These are phyloP conservation scores for Sporodiniella umbellata DNA, from an alignment of 371 early-diverging fungal species.

Conservation along the genomic window DNA sequence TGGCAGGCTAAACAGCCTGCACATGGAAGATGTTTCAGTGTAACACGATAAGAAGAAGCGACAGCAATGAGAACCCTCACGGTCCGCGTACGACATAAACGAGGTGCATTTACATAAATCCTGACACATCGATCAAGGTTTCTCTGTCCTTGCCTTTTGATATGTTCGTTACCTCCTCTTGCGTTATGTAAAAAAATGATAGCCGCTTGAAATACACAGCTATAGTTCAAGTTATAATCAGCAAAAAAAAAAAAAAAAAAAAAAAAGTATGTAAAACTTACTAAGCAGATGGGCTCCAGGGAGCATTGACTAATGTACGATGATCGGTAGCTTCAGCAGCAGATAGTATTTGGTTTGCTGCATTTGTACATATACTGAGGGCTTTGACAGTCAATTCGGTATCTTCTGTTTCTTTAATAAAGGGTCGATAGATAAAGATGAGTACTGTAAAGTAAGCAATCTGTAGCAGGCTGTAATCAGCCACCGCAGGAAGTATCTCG, in stretches of 20 bases:
- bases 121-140: conserved; percentile 22
- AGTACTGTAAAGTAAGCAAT: conserved; percentile 7
- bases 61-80: not conserved
- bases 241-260: not conserved
- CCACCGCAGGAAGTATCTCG: conserved; percentile 9
- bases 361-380: conserved; percentile 26
- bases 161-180: conserved; percentile 23
- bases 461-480: conserved; percentile 5
- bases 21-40: not conserved
- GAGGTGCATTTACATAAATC: conserved; percentile 11
- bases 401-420: conserved; percentile 15
- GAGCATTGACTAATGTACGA: conserved; percentile 15
- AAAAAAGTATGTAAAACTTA: conserved; percentile 12
- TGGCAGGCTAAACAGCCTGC: too few relatives aligned
- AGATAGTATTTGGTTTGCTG: conserved; percentile 23
- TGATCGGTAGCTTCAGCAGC: conserved; percentile 14
- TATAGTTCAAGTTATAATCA: conserved; percentile 6
- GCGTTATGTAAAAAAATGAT: conserved; percentile 41
- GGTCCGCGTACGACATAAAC: conserved; percentile 9
- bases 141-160: conserved; percentile 19
- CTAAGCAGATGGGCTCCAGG: conserved; percentile 38
- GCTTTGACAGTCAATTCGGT: conserved; percentile 27
- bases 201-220: conserved; percentile 37
- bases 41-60: not conserved
- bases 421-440: conserved; percentile 16